phyloP scores from a whole-genome alignment of 805 yeast genomes.

The Spathaspora hagerdaliae region DNA sequence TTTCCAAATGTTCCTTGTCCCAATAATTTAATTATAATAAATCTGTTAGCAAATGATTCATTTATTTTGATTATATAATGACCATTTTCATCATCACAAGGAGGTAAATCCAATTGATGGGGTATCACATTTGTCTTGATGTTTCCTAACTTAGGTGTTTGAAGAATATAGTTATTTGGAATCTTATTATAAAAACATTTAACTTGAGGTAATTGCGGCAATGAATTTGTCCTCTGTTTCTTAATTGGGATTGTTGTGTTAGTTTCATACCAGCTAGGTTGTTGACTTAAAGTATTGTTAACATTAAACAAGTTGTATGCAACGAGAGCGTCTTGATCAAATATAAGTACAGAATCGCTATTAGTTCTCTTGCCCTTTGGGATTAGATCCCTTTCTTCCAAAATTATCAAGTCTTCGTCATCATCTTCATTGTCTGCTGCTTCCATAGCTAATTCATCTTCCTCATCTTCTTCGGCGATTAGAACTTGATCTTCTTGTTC shows the following conservation, averaged over 20 bases:
- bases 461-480: slow-evolving; percentile 15
- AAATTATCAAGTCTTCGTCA: slow-evolving; percentile 32
- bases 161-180: slow-evolving; percentile 32
- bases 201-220: slow-evolving; percentile 44
- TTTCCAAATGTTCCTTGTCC: slow-evolving; percentile 95
- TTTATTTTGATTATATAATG: slow-evolving; percentile 62
- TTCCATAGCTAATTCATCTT: slow-evolving; percentile 7
- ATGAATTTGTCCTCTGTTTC: slow-evolving; percentile 39
- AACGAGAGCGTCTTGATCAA: slow-evolving; percentile 36
- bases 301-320: slow-evolving; percentile 44
- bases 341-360: slow-evolving; percentile 31
- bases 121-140: slow-evolving; percentile 38
- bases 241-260: slow-evolving; percentile 11
- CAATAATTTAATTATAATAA: slow-evolving; percentile 59
- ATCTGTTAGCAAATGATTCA: slow-evolving; percentile 70
- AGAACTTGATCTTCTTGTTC: slow-evolving; percentile 6
- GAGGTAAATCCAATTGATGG: slow-evolving; percentile 24
- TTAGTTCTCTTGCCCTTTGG: slow-evolving; percentile 23
- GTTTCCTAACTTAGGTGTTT: slow-evolving; percentile 34
- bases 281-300: slow-evolving; percentile 16
- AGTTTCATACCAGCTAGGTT: neutral
- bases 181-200: slow-evolving; percentile 38
- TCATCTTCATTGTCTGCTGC: slow-evolving; percentile 14
- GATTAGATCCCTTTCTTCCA: slow-evolving; percentile 29
- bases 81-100: slow-evolving; percentile 69